phyloP scores from a whole-genome alignment of 2,329 filamentous ascomycete species.

The Xylaria sp. region DNA sequence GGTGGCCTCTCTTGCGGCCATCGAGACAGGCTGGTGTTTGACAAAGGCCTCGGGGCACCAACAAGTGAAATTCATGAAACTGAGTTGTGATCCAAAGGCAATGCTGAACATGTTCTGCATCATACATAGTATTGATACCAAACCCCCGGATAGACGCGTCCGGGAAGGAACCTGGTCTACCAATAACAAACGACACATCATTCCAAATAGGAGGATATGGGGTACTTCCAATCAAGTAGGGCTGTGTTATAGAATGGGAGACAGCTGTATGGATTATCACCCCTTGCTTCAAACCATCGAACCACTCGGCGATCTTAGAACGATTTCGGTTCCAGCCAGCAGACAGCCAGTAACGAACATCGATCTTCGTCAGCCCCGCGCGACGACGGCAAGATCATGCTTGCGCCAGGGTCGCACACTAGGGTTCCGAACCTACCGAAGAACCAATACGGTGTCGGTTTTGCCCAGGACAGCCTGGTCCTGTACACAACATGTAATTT shows the following conservation, averaged over 20 bases:
- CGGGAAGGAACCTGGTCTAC: background rate
- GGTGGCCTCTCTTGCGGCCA: background rate
- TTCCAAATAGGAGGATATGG: constrained; percentile 24
- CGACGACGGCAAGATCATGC: constrained; percentile 29
- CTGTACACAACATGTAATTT: background rate
- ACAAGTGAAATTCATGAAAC: background rate
- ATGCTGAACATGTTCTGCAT: background rate
- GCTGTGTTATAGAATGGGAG: constrained; percentile 17
- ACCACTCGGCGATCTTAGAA: constrained; percentile 24
- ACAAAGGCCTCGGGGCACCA: background rate
- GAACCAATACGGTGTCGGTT: constrained; percentile 32
- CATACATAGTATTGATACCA: background rate
- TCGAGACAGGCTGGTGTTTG: background rate
- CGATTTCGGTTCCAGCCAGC: constrained; percentile 13
- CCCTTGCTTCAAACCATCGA: constrained; percentile 28
- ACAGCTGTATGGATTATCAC: background rate
- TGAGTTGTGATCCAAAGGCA: background rate
- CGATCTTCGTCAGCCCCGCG: constrained; percentile 22
- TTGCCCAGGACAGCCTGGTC: background rate
- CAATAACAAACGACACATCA: constrained; percentile 18
- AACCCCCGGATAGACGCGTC: background rate
- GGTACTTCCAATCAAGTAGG: constrained; percentile 17
- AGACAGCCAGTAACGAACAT: constrained; percentile 7
- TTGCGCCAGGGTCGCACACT: constrained; percentile 37
- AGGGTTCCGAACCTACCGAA: constrained; percentile 44